phyloP scores from a whole-genome alignment of 2,329 filamentous ascomycete species.

The Aspergillus tamarii region DNA sequence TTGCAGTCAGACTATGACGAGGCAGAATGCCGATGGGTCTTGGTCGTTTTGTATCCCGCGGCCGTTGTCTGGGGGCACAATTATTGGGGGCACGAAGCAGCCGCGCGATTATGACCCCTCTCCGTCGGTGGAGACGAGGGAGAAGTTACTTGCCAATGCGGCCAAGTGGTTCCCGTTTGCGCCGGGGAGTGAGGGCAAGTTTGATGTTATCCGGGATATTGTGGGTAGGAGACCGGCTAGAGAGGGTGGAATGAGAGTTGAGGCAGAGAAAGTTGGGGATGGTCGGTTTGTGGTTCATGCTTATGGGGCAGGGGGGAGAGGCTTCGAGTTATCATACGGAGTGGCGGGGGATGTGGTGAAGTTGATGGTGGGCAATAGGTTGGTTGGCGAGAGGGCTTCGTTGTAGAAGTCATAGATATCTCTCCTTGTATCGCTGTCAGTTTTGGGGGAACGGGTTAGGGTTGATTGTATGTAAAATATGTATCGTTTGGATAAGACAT shows the following conservation, averaged over 20 bases:
- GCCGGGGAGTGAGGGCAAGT: slow-evolving; percentile 37
- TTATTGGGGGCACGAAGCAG: slow-evolving; percentile 70
- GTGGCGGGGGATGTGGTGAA: slow-evolving; percentile 56
- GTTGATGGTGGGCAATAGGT: slow-evolving; percentile 38
- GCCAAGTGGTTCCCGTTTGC: slow-evolving; percentile 47
- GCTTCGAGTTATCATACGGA: slow-evolving; percentile 65
- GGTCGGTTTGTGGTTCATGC: slow-evolving; percentile 52
- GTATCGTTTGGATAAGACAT: not conserved
- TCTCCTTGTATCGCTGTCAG: too few species aligned
- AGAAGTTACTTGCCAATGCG: slow-evolving; percentile 50
- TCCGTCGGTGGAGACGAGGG: slow-evolving; percentile 53
- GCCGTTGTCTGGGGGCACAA: slow-evolving; percentile 63
- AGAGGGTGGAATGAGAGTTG: slow-evolving; percentile 55
- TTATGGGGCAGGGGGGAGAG: slow-evolving; percentile 65
- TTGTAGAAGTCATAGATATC: slow-evolving; percentile 18
- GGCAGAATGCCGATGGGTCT: slow-evolving; percentile 64
- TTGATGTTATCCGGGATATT: slow-evolving; percentile 50
- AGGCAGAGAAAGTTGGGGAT: slow-evolving; percentile 49
- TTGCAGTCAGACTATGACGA: slow-evolving; percentile 55
- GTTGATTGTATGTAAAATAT: not conserved
- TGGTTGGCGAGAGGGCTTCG: slow-evolving; percentile 27
- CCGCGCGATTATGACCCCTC: slow-evolving; percentile 58
- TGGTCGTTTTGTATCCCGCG: slow-evolving; percentile 68
- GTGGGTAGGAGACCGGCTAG: slow-evolving; percentile 50
- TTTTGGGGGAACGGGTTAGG: too few species aligned